Base-by-base conservation (phyloP, 257 asterid genomes). In the Solanum sejunctum region DNA sequence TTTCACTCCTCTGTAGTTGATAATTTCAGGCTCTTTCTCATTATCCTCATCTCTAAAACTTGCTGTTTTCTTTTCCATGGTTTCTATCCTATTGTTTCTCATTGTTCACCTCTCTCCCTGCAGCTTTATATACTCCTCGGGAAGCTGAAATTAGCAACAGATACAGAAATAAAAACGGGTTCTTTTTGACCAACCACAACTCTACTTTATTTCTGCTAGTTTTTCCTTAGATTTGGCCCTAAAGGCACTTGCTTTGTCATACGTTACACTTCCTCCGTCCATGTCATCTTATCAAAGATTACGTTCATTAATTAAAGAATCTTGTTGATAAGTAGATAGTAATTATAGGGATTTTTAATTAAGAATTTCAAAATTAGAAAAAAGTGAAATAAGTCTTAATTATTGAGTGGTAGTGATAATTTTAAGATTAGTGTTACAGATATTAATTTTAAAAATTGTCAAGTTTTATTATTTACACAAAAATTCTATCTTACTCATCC, bases 1-100 rank as follows among this genome's bases (percentile, higher is more conserved):
- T 81, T 83, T 94, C 83, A 94, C 85, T 88, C 98, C 98, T 83
- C 90, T 88, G 89, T 94, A 94, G 13, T 92, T 91, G 73, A 88
- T 81, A 73, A 88, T 81, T 86, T 88, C 72, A 6, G 92, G 89
- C 80, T 93, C 87, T 18, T 67, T 57, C 20, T 54, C 47, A 70
- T 8, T 81, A 7, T 85, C 70, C 18, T 49, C 83, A 51, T 82
- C 79, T 70, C 79, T 63, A 51, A n/a, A 43, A 69, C 28, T 17
- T 52, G 23, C 6, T 36, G 23, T 78, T 26, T 85, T 85, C 47
- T 43, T 77, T 36, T 39, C 85, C 88, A 77, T 51, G 16, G 28
- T 47, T 69, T 23, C 61, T 61, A 64, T 64, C 52, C 39, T 64
- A 28, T 26, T 52, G 61, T 5, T 78, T 16, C 7, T 70, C 79